Base-by-base conservation (phyloP, 2,329 filamentous ascomycete genomes). In the Scopulariopsis brevicaulis region DNA sequence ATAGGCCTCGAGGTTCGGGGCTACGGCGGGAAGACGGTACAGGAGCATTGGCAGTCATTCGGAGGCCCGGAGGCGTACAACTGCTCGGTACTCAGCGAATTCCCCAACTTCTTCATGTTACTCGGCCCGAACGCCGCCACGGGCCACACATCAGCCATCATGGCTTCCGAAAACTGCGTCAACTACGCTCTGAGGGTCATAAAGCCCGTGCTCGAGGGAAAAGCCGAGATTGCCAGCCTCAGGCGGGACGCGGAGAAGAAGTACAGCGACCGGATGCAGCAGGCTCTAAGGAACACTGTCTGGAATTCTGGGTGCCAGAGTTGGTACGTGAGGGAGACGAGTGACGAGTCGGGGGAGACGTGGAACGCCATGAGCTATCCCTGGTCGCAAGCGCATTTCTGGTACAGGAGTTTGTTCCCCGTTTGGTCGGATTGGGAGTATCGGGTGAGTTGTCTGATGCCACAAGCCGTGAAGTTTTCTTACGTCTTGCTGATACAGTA, bases 61-160 rank as follows among this genome's bases (percentile, higher is more conserved):
- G 82, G 81, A n/a, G 84, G 84, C 0, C 71, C 80, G 0, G 81
- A 80, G 60, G 84, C 83, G 0, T 87, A 87, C 65, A 77, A 82
- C 58, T 78, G 77, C 24, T 77, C 77, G 1, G 75, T 77, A 1
- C 70, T 86, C 67, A 79, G 79, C 61, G 78, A 78, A 0, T 85
- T 85, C 63, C 84, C 84, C 2, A 87, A 87, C 64, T 82, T 86
- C 64, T 86, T 86, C 69, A 73, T 85, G 59, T 68, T 86, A 0
- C 77, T 84, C 48, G 83, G 73, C 0, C 84, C 84, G 0, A 87
- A 87, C 64, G 79, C 81, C 0, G 74, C 73, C 0, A 86, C 83
- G 0, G 84, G 84, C 0, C 83, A 87, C 66, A 79, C 74, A 0
- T 81, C 77, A 14, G 79, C 83, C 11, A 76, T 85, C 53, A 74